These are phyloP conservation scores for Fusarium fujikuroi DNA, from an alignment of 2,329 filamentous ascomycete genomes.

Conservation along the genomic window DNA sequence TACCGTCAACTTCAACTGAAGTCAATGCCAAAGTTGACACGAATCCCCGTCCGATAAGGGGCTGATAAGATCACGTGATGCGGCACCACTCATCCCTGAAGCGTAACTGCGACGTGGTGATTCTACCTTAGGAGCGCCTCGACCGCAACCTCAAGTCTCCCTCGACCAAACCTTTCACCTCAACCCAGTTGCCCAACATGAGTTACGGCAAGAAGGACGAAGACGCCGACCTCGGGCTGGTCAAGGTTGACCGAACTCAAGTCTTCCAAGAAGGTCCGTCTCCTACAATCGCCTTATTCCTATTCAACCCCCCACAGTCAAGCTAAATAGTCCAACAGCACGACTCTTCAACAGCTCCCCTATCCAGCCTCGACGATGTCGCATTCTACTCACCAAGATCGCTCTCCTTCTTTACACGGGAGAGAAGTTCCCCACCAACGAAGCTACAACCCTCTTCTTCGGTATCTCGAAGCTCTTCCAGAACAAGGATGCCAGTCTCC, in stretches of 20 bases:
- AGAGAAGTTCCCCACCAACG: slow-evolving; percentile 95
- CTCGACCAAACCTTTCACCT: slow-evolving; percentile 45
- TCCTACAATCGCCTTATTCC: slow-evolving; percentile 45
- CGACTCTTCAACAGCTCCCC: slow-evolving; percentile 98
- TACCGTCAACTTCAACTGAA: neutral
- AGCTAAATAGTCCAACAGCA: slow-evolving; percentile 67
- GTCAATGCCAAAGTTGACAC: slow-evolving; percentile 39
- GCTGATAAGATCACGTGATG: slow-evolving; percentile 51
- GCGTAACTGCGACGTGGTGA: slow-evolving; percentile 54
- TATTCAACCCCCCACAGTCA: slow-evolving; percentile 43
- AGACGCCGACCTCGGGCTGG: slow-evolving; percentile 91
- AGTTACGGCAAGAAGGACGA: slow-evolving; percentile 99
- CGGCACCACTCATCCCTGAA: slow-evolving; percentile 43
- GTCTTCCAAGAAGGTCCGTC: slow-evolving; percentile 96
- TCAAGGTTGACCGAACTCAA: slow-evolving; percentile 97
- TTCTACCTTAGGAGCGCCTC: slow-evolving; percentile 44
- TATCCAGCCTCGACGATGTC: slow-evolving; percentile 96
- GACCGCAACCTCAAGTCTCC: slow-evolving; percentile 50
- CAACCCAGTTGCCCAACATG: slow-evolving; percentile 70
- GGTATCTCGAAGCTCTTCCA: slow-evolving; percentile 99
- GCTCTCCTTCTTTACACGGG: slow-evolving; percentile 95
- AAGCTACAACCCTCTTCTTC: slow-evolving; percentile 98
- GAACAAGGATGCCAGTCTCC: slow-evolving; percentile 97
- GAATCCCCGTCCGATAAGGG: slow-evolving; percentile 43
- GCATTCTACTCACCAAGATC: slow-evolving; percentile 97